Evolutionary conservation across 495 filamentous ascomycete species (phyloP).

Genomic region (Sphaerosporella brunnea): DNA sequence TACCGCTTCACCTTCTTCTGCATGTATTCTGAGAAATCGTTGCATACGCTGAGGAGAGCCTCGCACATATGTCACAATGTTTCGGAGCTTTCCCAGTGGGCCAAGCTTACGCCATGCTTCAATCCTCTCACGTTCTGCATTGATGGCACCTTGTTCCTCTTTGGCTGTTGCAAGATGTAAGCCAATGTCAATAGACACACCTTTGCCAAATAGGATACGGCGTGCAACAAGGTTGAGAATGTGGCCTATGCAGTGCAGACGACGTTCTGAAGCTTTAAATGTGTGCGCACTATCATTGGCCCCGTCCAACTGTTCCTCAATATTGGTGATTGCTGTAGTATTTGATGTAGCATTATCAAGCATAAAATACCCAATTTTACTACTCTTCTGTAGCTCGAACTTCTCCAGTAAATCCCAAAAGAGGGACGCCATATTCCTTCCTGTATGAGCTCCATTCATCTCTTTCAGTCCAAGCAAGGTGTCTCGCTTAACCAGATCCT

Average conservation of each 20-base stretch:
- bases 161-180: neutral
- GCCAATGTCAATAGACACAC: neutral
- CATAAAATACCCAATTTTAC: conserved; percentile 5
- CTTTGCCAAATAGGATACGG: neutral
- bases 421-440: neutral
- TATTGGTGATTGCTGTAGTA: neutral
- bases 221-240: neutral
- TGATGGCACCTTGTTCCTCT: neutral
- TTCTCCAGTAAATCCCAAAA: neutral
- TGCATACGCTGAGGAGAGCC: neutral
- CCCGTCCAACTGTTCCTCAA: neutral
- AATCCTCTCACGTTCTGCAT: neutral
- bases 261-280: neutral
- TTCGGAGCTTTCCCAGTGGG: neutral
- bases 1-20: neutral
- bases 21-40: neutral
- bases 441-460: neutral
- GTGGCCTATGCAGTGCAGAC: neutral
- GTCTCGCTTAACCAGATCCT: neutral
- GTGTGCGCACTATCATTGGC: neutral
- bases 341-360: conserved; percentile 4
- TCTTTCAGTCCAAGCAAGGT: neutral
- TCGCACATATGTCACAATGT: neutral
- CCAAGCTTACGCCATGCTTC: neutral
- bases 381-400: conserved; percentile 2